Evolutionary conservation across 2,329 filamentous ascomycete species (phyloP), one percentile per base, ranked within the genome.

Genomic region (Monosporascus ibericus): DNA sequence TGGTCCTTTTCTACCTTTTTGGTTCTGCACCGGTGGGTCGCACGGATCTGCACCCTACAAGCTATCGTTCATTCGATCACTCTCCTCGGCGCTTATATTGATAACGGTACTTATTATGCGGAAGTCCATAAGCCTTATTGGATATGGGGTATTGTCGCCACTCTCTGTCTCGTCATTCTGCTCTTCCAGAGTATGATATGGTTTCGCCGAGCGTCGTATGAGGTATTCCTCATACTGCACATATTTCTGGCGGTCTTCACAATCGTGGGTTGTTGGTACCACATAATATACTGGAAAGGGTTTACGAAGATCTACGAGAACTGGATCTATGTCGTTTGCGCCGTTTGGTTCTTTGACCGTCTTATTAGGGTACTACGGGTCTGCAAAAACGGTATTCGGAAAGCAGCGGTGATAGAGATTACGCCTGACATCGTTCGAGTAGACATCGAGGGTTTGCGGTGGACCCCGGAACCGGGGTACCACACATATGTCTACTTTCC

Each of bases 401-500:
- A 60, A 6, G 71, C 73, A 0, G 61, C 60, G 6, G 61, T 79
- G 9, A 71, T 67, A 0, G 63, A 70, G 3, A 51, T 74, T 18
- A 62, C 60, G 4, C 50, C 56, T 0, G 63, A 62, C 4, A 61
- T 70, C 38, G 57, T 77, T 8, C 67, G 73, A 4, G 59, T 79
- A 15, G 72, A 77, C 50, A 56, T 79, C 14, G 62, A 62, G 1
- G 72, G 69, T 4, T 54, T 74, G 6, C 57, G 68, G 40, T 76
- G 68, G 66, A 58, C 55, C 4, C 51, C 53, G 0, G 52, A 55
- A 7, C 66, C 67, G 0, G 69, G 67, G 2, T 60, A 67, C 3
- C 70, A 76, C 48, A 72, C 66, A 0, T 80, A 78, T 52, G 63
- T 72, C 0, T 79, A 78, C 59, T 79, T 82, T 57, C 77, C 78